Conservation (phyloP, 2,329 filamentous ascomycete genomes). For the Parastagonospora nodorum region DNA sequence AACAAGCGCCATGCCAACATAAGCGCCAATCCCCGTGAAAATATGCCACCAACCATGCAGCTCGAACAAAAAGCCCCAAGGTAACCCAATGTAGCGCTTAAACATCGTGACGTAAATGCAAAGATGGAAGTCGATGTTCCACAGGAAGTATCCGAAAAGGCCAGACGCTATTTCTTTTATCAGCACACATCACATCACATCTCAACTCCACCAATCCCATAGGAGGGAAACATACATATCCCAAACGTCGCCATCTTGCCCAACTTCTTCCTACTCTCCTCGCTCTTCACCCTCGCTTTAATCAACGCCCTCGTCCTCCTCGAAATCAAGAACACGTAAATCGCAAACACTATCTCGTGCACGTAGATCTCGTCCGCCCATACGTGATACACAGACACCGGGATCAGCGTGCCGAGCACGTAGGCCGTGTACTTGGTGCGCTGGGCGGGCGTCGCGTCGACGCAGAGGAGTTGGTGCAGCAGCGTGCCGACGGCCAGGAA, state of each 20-base stretch:
- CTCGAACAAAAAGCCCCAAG: conserved; percentile 62
- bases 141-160: conserved; percentile 59
- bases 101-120: conserved; percentile 56
- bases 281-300: conserved; percentile 28
- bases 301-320: conserved; percentile 35
- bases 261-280: conserved; percentile 26
- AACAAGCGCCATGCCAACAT: conserved; percentile 45
- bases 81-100: conserved; percentile 56
- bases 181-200: neutral
- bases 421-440: conserved; percentile 29
- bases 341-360: conserved; percentile 47
- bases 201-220: neutral
- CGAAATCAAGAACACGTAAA: conserved; percentile 49
- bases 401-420: conserved; percentile 38
- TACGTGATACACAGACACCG: conserved; percentile 43
- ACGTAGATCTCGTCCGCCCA: conserved; percentile 47
- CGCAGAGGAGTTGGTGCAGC: conserved; percentile 56
- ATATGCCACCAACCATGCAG: conserved; percentile 70
- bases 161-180: conserved; percentile 42
- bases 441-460: conserved; percentile 35
- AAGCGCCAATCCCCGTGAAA: conserved; percentile 61
- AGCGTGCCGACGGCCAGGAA: conserved; percentile 59
- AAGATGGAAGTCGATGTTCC: conserved; percentile 62
- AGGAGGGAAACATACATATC: conserved; percentile 21
- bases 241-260: conserved; percentile 35